Evolutionary conservation across 805 yeast species (phyloP), one percentile per base, ranked within the genome.

Genomic region (Pichia heedii): DNA sequence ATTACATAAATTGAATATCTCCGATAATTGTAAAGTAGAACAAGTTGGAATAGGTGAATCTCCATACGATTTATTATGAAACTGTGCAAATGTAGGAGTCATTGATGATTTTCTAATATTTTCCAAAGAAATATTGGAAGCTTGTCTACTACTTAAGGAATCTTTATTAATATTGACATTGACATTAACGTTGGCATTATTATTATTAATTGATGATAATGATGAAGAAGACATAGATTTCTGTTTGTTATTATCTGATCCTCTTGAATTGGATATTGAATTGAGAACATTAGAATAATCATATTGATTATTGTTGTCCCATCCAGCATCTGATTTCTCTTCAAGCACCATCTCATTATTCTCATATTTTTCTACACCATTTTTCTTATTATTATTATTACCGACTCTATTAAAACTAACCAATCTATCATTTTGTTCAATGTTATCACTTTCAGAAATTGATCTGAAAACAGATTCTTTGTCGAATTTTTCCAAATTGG

Each of bases 401-500:
- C 57, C 58, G 16, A 70, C 54, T 51, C 76, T 80, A 56, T 88
- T 88, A 57, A 81, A 84, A 3, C 87, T 79, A 6, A 84, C 95
- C 37, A 86, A 68, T 51, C 95, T 70, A 36, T 74, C 69, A 13
- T 70, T 66, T 21, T 49, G 44, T 33, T 71, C 76, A 16, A 77
- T 69, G 18, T 68, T 71, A 56, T 88, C 96, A 42, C 69, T 65
- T 48, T 70, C 70, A 40, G 77, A 77, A 54, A 89, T 73, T 56
- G 86, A 87, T 39, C 82, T 84, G 60, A 89, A 83, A 4, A 88
- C 90, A 6, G 79, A 70, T 46, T 71, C 67, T 60, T 89, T 89
- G 60, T 89, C 93, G 55, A 89, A 89, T 68, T 79, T 77, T 21
- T 81, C 81, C 49, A 89, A 69, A 56, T 84, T 85, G 13, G 85